Conservation (phyloP, 2,329 filamentous ascomycete species). For the Fusarium sp. region DNA sequence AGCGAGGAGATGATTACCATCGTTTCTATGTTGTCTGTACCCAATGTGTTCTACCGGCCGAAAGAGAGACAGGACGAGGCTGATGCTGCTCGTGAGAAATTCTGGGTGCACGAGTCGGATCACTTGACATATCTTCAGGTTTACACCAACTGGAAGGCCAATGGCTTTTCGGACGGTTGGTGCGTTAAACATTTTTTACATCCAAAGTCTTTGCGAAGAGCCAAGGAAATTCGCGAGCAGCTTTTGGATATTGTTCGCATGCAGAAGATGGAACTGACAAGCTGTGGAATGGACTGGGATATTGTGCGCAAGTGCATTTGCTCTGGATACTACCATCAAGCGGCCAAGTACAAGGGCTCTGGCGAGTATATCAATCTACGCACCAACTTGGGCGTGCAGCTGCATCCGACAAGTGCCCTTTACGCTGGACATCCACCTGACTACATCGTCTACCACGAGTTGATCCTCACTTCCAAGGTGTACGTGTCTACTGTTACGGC, state of each 20-base stretch:
- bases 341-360: conserved; percentile 94
- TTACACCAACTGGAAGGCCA: conserved; percentile 94
- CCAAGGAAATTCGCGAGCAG: conserved; percentile 95
- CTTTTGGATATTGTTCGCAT: conserved; percentile 93
- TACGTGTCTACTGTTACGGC: conserved; percentile 98
- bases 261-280: conserved; percentile 89
- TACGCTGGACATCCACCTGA: conserved; percentile 97
- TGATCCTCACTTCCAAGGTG: conserved; percentile 96
- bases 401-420: conserved; percentile 93
- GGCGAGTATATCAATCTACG: conserved; percentile 98
- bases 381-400: conserved; percentile 92
- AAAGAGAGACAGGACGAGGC: conserved; percentile 98
- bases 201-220: conserved; percentile 91
- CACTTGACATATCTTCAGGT: conserved; percentile 96
- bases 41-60: conserved; percentile 95
- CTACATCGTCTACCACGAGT: conserved; percentile 97
- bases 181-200: conserved; percentile 95
- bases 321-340: conserved; percentile 98
- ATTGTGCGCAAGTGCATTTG: conserved; percentile 96
- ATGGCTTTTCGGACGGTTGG: conserved; percentile 92
- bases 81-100: conserved; percentile 95
- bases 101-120: conserved; percentile 98
- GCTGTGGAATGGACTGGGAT: conserved; percentile 98
- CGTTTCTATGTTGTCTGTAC: conserved; percentile 97
- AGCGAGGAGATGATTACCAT: conserved; percentile 99